Base-by-base conservation (phyloP, 2,329 filamentous ascomycete species). In the Cladorrhinum sp. region DNA sequence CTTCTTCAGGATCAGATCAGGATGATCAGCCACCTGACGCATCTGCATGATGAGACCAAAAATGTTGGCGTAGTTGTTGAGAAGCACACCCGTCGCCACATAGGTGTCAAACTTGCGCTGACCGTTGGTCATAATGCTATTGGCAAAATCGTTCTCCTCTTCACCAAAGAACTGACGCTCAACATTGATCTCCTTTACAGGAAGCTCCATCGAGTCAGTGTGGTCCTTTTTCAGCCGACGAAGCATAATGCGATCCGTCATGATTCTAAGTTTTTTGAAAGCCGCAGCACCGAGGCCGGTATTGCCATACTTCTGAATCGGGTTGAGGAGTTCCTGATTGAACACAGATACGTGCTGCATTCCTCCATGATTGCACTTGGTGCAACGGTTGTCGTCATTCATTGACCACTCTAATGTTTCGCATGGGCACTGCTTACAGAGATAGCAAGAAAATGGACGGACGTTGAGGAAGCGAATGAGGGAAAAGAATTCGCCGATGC, bases 31-130 rank as follows among this genome's bases (percentile, higher is more conserved):
- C 24, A 97, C 91, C 77, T 99, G 95, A 58, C 95, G 89, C 93
- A 99, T 98, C 75, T 96, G 93, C 92, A 98, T 98, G 71, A 99
- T 97, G 58, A 99, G 83, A 71, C 93, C 93, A 70, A 99, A 99
- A 66, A 99, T 98, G 73, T 99, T 99, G 78, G 95, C 95, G 68
- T 98, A 98, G 72, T 97, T 96, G 80, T 98, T 92, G 63, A 99
- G 83, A 75, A 99, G 86, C 20, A 98, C 93, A 78, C 92, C 93
- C 65, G 92, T 91, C 18, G 92, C 89, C 38, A 98, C 95, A 67
- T 98, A 99, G 0, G 93, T 98, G 71, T 98, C 91, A 67, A 98
- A 99, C 68, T 92, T 88, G 63, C 95, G 89, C 61, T 88, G 85
- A 7, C 91, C 89, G 71, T 91, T 96, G 16, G 87, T 91, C 92